Percentiles rank a stretch among this genome's conserved stretches.
phyloP scores from a whole-genome alignment of 768 basidiomycete species.

The Lactarius indigo region DNA sequence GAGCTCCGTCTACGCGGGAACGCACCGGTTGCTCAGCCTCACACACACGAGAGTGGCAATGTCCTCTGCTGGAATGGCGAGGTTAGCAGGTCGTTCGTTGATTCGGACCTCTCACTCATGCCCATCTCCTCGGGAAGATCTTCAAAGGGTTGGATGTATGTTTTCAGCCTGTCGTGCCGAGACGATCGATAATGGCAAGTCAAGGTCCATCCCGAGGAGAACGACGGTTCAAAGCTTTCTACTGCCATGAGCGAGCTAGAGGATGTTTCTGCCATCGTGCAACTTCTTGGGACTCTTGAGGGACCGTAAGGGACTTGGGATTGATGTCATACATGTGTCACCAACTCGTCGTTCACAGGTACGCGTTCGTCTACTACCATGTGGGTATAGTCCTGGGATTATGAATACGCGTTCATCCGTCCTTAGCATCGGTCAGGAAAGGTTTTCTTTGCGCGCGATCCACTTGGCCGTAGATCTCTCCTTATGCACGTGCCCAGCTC shows the following conservation, averaged over 20 bases:
- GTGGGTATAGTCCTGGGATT: slow-evolving; percentile 39
- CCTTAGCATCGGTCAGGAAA: slow-evolving; percentile 41
- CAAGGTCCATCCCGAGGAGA: slow-evolving; percentile 58
- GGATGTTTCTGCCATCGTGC: slow-evolving; percentile 41
- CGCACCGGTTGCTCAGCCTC: slow-evolving; percentile 61
- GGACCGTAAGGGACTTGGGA: slow-evolving; percentile 63
- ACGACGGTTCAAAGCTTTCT: slow-evolving; percentile 64
- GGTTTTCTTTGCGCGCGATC: slow-evolving; percentile 77
- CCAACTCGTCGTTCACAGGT: slow-evolving; percentile 40
- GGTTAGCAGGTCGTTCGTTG: slow-evolving; percentile 36
- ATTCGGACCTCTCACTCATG: background rate
- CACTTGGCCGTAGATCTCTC: slow-evolving; percentile 82
- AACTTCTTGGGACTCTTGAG: slow-evolving; percentile 59
- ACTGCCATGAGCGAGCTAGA: slow-evolving; percentile 29
- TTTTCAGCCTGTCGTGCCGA: background rate
- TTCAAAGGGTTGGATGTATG: slow-evolving; percentile 78
- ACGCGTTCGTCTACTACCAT: slow-evolving; percentile 78
- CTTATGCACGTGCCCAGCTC: slow-evolving; percentile 59
- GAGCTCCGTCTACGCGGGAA: slow-evolving; percentile 72
- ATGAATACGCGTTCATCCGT: slow-evolving; percentile 3
- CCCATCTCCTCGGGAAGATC: slow-evolving; percentile 38
- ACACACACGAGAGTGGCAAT: slow-evolving; percentile 46
- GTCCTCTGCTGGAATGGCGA: slow-evolving; percentile 88
- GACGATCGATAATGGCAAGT: background rate
- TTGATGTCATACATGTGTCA: background rate